Evolutionary conservation across 495 filamentous ascomycete species (phyloP), one percentile per base, ranked within the genome.

Genomic region (Talaromyces trachyspermus): DNA sequence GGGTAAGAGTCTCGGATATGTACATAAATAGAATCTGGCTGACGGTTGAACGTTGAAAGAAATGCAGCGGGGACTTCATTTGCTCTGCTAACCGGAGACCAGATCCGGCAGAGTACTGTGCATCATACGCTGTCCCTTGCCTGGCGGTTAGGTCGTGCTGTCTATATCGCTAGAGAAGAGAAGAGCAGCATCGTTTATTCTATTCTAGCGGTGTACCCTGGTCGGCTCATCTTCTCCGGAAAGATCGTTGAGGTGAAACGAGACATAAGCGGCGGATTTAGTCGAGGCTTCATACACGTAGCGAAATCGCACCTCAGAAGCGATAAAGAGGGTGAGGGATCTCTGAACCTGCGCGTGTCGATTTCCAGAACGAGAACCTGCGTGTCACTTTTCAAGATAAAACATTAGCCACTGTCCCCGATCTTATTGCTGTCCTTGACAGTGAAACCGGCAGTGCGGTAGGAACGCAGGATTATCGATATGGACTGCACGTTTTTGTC

Each of bases 291-390:
- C 1, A 14, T 36, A 14, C 14, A 36, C 12, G 9, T 36, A 4
- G 33, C 19, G 4, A 18, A 18, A 14, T 19, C 33, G 52, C 64
- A 66, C n/a, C n/a, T n/a, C 1, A 80, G 81, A 40, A 66, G 81
- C 5, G 65, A 74, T 4, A 73, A 77, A 53, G 75, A 73, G 35
- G 79, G 76, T 2, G 78, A 78, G 0, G n/a, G n/a, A n/a, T n/a
- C n/a, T n/a, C n/a, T n/a, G n/a, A n/a, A n/a, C 46, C 60, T 0
- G 65, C 54, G 9, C 50, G 49, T 20, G 20, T 70, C 63, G 77
- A 78, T 0, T 81, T 83, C 61, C 79, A 81, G 62, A 81, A 82
- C 54, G 80, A 84, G 54, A 84, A 81, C 52, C 76, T 81, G 14
- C 66, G 72, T 14, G 78, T 74, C 5, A 68, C 64, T 26, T 54